Evolutionary conservation across 2,329 filamentous ascomycete genomes (phyloP).

Genomic region (Colletotrichum chrysophilum): DNA sequence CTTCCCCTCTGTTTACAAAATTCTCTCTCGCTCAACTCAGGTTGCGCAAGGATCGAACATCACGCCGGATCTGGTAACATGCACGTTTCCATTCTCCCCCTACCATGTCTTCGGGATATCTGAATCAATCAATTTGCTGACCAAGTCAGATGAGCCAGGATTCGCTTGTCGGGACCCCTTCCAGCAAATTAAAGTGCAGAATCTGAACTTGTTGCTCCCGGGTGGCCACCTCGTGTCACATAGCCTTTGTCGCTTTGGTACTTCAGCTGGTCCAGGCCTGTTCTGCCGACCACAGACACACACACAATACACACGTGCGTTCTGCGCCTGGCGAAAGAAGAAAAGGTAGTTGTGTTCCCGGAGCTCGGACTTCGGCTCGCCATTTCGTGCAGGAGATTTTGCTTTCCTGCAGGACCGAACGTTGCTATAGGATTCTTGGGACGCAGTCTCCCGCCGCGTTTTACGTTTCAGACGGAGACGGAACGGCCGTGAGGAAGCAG

Average conservation of each 20-base stretch:
- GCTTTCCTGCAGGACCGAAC: background rate
- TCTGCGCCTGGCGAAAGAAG: background rate
- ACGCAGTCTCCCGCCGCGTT: background rate
- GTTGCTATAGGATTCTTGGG: background rate
- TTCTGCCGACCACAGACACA: background rate
- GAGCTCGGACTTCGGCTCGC: background rate
- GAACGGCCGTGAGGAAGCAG: background rate
- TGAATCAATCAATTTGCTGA: slow-evolving; percentile 17
- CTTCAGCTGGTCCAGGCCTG: background rate
- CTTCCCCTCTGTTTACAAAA: background rate
- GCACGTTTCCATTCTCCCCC: background rate
- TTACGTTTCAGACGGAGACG: slow-evolving; percentile 2
- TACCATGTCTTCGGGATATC: slow-evolving; percentile 3
- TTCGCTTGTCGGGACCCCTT: slow-evolving; percentile 10
- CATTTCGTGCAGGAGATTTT: background rate
- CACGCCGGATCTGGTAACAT: background rate
- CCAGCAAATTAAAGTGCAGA: slow-evolving; percentile 9
- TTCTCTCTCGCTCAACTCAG: background rate
- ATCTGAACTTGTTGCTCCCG: slow-evolving; percentile 9
- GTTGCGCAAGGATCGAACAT: background rate
- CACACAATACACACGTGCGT: background rate
- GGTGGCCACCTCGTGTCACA: background rate
- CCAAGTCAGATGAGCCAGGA: slow-evolving; percentile 13
- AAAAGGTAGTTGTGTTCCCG: background rate
- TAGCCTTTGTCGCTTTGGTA: background rate